Conservation (phyloP, 805 yeast genomes). For the Candida koratica region DNA sequence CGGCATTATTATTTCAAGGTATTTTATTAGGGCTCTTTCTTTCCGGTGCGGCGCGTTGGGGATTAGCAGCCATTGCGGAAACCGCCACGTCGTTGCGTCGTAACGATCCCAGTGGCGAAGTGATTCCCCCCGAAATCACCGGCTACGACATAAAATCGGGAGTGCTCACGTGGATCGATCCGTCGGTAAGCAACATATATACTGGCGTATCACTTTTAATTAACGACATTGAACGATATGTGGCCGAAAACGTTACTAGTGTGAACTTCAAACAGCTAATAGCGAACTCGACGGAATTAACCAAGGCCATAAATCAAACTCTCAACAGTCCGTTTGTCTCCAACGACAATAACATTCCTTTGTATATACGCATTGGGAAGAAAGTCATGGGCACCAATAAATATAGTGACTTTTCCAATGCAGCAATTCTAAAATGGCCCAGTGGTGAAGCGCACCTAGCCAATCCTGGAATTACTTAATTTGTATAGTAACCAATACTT, state of each 20-base stretch:
- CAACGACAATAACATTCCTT: slow-evolving; percentile 27
- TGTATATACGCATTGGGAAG: slow-evolving; percentile 58
- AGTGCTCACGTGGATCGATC: slow-evolving; percentile 35
- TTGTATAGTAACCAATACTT: no score
- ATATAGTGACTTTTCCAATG: slow-evolving; percentile 62
- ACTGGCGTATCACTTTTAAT: slow-evolving; percentile 53
- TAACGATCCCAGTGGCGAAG: slow-evolving; percentile 63
- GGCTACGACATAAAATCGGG: slow-evolving; percentile 30
- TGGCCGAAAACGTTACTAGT: slow-evolving; percentile 43
- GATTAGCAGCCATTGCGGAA: slow-evolving; percentile 83
- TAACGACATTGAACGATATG: slow-evolving; percentile 75
- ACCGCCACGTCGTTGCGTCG: slow-evolving; percentile 63
- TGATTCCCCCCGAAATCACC: slow-evolving; percentile 48
- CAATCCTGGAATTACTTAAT: slow-evolving; percentile 50
- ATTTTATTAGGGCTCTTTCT: slow-evolving; percentile 73
- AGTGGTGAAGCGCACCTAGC: slow-evolving; percentile 51
- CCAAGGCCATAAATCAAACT: slow-evolving; percentile 26
- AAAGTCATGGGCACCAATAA: slow-evolving; percentile 36
- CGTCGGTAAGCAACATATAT: slow-evolving; percentile 5
- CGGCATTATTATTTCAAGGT: slow-evolving; percentile 79
- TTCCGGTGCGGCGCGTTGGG: slow-evolving; percentile 91
- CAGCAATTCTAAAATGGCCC: slow-evolving; percentile 60
- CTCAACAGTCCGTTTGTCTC: slow-evolving; percentile 22
- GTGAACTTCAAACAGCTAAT: slow-evolving; percentile 24
- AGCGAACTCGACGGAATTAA: slow-evolving; percentile 14